Evolutionary conservation across 306 rosid species (phyloP).

Genomic region (Astragalus membranaceus): DNA sequence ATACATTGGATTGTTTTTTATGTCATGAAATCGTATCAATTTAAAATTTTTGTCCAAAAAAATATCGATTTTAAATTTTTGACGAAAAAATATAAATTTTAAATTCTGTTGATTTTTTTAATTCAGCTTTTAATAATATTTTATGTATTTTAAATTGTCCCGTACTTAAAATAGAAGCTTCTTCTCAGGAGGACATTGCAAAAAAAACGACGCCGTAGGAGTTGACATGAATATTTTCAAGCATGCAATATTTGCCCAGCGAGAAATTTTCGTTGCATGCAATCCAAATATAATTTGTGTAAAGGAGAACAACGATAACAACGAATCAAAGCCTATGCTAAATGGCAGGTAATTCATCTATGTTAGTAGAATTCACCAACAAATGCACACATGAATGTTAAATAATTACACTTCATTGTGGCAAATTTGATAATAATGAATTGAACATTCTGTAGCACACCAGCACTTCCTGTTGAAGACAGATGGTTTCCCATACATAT

Average conservation of each 20-base stretch:
- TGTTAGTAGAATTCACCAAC: background rate
- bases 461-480: too few species aligned
- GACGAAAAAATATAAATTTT: too few species aligned
- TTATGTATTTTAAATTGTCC: background rate
- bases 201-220: constrained; percentile 26
- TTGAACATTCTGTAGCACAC: background rate
- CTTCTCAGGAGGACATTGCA: background rate
- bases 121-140: too few species aligned
- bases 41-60: too few species aligned
- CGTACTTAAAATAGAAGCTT: background rate
- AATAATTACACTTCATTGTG: background rate
- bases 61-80: too few species aligned
- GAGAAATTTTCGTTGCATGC: background rate
- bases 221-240: background rate
- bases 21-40: too few species aligned
- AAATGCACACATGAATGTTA: background rate
- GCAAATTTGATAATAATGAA: background rate
- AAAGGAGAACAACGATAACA: background rate
- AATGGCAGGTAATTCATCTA: constrained; percentile 77
- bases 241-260: background rate
- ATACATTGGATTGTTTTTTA: too few species aligned
- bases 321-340: constrained; percentile 28
- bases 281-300: constrained; percentile 5
- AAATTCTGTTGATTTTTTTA: too few species aligned
- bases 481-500: too few species aligned